phyloP scores from a whole-genome alignment of 257 asterid genomes.

The Anisodus acutangulus region DNA sequence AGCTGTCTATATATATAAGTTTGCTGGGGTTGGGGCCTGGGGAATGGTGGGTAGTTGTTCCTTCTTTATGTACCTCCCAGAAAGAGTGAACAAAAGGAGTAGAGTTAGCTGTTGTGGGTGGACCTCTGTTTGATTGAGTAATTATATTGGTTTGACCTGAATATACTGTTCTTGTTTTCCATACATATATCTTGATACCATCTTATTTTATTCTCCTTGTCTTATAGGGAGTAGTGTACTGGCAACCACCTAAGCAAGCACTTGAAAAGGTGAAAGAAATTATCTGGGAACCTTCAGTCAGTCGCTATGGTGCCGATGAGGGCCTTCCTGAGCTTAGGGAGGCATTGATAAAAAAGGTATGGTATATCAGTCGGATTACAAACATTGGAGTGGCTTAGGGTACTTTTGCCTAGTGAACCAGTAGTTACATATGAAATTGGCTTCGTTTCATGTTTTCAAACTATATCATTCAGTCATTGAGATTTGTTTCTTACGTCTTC shows the following conservation, averaged over 20 bases:
- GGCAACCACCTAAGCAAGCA: conserved; percentile 94
- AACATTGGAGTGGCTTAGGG: not conserved
- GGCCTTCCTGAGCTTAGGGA: conserved; percentile 95
- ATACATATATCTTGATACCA: not conserved
- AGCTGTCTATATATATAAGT: not conserved
- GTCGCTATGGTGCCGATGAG: conserved; percentile 94
- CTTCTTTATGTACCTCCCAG: conserved; percentile 6
- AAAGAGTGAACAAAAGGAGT: conserved; percentile 8
- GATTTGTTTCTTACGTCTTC: not conserved
- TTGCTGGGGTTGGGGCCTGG: conserved; percentile 24
- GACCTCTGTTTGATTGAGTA: conserved; percentile 11
- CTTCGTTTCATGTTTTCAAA: not conserved
- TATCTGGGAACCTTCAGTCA: conserved; percentile 83
- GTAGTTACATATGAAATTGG: conserved; percentile 3
- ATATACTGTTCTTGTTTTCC: not conserved
- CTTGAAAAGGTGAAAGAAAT: conserved; percentile 73
- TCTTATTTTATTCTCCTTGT: conserved; percentile 13
- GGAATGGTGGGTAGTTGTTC: not conserved
- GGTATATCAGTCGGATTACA: conserved; percentile 10
- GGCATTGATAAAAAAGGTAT: conserved; percentile 76
- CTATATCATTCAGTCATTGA: not conserved
- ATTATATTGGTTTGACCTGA: conserved; percentile 16
- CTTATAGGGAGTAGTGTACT: conserved; percentile 87
- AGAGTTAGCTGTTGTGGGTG: not conserved
- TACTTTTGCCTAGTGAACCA: conserved; percentile 13